These are phyloP conservation scores for Colletotrichum zoysiae DNA, from an alignment of 2,329 filamentous ascomycete genomes.

Conservation along the genomic window DNA sequence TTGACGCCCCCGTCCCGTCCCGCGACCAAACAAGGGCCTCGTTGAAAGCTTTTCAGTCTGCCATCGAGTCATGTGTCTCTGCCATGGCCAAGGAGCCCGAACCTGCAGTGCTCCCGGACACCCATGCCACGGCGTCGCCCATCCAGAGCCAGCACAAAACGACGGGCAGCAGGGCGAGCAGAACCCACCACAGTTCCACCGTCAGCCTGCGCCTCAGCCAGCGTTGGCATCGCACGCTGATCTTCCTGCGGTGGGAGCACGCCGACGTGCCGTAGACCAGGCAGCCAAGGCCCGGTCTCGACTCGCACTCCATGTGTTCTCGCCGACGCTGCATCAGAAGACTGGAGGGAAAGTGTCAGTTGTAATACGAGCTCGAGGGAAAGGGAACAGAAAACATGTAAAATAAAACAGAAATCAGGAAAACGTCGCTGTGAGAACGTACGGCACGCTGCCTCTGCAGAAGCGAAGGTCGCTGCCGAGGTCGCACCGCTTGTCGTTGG, in stretches of 20 bases:
- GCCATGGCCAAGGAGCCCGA: neutral
- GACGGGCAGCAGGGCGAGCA: slow-evolving; percentile 58
- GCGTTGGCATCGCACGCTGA: slow-evolving; percentile 59
- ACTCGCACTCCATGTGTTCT: slow-evolving; percentile 72
- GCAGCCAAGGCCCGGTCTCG: slow-evolving; percentile 67
- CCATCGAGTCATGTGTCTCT: neutral
- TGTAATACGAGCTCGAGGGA: neutral
- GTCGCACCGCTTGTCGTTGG: slow-evolving; percentile 68
- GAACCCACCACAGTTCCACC: slow-evolving; percentile 63
- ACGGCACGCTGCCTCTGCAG: slow-evolving; percentile 71
- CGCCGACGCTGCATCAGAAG: slow-evolving; percentile 70
- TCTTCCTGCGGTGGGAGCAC: slow-evolving; percentile 59
- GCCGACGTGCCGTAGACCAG: slow-evolving; percentile 64
- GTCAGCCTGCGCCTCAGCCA: slow-evolving; percentile 61
- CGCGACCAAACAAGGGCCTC: neutral
- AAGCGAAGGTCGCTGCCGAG: slow-evolving; percentile 71
- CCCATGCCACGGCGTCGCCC: slow-evolving; percentile 38
- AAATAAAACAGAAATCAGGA: too few species aligned
- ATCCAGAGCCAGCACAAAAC: slow-evolving; percentile 56
- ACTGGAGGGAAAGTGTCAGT: slow-evolving; percentile 49
- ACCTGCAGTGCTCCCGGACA: neutral
- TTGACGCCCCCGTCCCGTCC: too few species aligned
- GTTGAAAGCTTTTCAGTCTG: too few species aligned
- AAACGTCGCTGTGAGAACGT: slow-evolving; percentile 44
- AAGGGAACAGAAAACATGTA: neutral